These are phyloP conservation scores for Saccharum spontaneum DNA, from an alignment of 176 grass and related monocot genomes.

Conservation along the genomic window DNA sequence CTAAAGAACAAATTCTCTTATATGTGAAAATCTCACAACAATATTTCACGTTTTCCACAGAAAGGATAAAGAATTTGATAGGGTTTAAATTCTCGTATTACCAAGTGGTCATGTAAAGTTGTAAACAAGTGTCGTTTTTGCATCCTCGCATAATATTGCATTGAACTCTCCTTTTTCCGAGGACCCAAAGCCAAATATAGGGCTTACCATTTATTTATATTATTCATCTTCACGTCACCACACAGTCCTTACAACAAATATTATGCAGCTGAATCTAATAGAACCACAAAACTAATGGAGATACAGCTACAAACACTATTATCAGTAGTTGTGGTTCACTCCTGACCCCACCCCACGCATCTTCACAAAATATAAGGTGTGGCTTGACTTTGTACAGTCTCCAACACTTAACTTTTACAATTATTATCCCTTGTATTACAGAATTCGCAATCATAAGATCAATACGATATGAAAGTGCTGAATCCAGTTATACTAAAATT, in stretches of 20 bases:
- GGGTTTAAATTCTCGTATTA: constrained; percentile 7
- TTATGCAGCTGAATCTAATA: background rate
- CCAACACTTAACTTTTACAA: background rate
- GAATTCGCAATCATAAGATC: background rate
- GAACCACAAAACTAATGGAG: constrained; percentile 9
- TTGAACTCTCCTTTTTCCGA: background rate
- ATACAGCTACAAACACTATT: constrained; percentile 24
- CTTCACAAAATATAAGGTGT: background rate
- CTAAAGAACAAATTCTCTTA: constrained; percentile 18
- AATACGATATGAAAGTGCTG: background rate
- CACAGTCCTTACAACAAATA: background rate
- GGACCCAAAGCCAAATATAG: constrained; percentile 2
- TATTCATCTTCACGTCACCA: background rate
- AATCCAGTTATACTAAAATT: background rate
- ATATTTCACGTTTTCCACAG: background rate
- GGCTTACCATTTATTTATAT: background rate
- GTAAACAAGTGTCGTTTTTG: background rate
- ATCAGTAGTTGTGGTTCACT: background rate
- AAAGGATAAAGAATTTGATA: constrained; percentile 19
- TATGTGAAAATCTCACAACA: background rate
- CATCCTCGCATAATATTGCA: background rate
- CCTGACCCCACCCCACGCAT: background rate
- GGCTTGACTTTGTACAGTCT: background rate
- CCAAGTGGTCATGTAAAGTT: background rate
- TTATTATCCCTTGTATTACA: background rate